A percentile compares a stretch with the other conserved stretches of the same genome.
Conservation (phyloP, 345 rosid genomes). For the Cardamine chenopodiifolia region DNA sequence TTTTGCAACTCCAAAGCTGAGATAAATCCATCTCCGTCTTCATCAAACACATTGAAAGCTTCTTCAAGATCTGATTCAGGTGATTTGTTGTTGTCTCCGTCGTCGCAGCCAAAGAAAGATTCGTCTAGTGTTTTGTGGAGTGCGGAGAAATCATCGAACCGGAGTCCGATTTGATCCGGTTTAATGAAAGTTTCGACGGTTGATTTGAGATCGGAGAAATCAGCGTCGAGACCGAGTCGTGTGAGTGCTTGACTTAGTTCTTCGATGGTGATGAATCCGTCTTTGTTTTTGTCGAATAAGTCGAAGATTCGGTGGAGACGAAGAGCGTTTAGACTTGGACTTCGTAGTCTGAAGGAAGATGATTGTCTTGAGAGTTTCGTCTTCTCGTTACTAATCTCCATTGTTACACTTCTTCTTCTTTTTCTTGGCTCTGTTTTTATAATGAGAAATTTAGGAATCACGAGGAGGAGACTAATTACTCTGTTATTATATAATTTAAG, state of each 20-base stretch:
- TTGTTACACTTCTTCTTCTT: constrained; percentile 18
- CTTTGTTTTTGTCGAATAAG: constrained; percentile 76
- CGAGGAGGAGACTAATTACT: constrained; percentile 4
- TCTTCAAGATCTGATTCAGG: constrained; percentile 73
- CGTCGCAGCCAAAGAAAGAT: constrained; percentile 38
- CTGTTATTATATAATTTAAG: background rate
- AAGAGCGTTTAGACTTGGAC: constrained; percentile 65
- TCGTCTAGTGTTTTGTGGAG: constrained; percentile 68
- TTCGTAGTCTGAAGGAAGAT: constrained; percentile 56
- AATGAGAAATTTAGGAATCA: constrained; percentile 11
- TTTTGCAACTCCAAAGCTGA: constrained; percentile 76
- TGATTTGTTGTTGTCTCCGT: background rate
- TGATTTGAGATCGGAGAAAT: constrained; percentile 61
- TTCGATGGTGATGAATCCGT: constrained; percentile 59
- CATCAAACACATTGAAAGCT: constrained; percentile 95
- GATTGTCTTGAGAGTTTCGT: constrained; percentile 31
- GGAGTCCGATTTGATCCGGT: constrained; percentile 60
- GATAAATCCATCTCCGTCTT: constrained; percentile 83
- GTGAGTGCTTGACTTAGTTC: constrained; percentile 66
- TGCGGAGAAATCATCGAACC: constrained; percentile 60
- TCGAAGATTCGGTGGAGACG: constrained; percentile 80
- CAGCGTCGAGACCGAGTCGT: constrained; percentile 65
- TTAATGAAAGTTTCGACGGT: constrained; percentile 53
- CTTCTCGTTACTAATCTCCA: constrained; percentile 37
- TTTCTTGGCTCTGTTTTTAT: background rate